Conservation (phyloP, 73 alveolate genomes). For the Paramecium biaurelia region DNA sequence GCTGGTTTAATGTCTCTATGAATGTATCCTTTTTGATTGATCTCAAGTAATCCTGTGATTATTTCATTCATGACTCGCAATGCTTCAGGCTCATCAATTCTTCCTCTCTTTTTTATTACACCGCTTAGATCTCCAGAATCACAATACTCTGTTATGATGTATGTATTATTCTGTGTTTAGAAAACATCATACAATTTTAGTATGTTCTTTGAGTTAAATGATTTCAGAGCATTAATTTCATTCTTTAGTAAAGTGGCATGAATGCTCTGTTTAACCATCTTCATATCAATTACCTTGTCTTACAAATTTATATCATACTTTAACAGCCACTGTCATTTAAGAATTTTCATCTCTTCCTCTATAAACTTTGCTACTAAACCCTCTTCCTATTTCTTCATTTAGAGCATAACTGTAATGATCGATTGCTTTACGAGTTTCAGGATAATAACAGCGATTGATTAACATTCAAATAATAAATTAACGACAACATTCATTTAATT, state of each 20-base stretch:
- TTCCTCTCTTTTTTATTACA: slow-evolving; percentile 40
- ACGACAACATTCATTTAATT: slow-evolving; percentile 16
- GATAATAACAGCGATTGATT: slow-evolving; percentile 39
- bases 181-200: slow-evolving; percentile 57
- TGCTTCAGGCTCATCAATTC: slow-evolving; percentile 49
- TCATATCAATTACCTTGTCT: slow-evolving; percentile 62
- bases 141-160: slow-evolving; percentile 62
- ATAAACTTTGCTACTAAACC: slow-evolving; percentile 59
- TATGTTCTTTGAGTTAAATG: slow-evolving; percentile 21
- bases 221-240: slow-evolving; percentile 61
- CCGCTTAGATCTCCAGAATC: slow-evolving; percentile 62
- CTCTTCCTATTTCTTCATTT: slow-evolving; percentile 58
- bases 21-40: slow-evolving; percentile 43
- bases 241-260: slow-evolving; percentile 50
- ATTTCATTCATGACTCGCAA: slow-evolving; percentile 42
- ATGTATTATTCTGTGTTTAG: slow-evolving; percentile 59
- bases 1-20: slow-evolving; percentile 73
- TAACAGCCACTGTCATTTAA: slow-evolving; percentile 56
- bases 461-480: slow-evolving; percentile 19
- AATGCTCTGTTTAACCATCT: slow-evolving; percentile 55
- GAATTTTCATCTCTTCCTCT: slow-evolving; percentile 61
- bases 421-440: slow-evolving; percentile 59
- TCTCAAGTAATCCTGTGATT: slow-evolving; percentile 40
- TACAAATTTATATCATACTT: neutral
- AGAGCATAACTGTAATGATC: slow-evolving; percentile 61